A percentile compares a stretch with the other conserved stretches of the same genome.
These are phyloP conservation scores for Hirsutella rhossiliensis DNA, from an alignment of 2,329 filamentous ascomycete species.

Conservation along the genomic window DNA sequence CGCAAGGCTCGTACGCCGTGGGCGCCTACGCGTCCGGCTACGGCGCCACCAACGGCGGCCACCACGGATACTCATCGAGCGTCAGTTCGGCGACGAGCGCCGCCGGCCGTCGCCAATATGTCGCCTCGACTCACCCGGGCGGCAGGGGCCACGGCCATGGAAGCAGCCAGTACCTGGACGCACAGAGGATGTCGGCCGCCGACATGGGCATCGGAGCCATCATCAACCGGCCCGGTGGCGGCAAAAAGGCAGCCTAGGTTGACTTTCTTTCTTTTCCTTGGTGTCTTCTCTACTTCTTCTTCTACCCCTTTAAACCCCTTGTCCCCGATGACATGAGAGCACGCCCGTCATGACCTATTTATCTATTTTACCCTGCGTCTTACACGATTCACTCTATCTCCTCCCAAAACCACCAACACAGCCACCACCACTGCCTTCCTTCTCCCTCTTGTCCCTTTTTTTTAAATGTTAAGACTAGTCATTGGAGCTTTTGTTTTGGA, in stretches of 20 bases:
- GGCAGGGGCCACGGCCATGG: constrained; percentile 12
- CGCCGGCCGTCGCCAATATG: constrained; percentile 18
- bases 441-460: no score
- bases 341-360: not conserved
- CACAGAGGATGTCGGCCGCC: constrained; percentile 38
- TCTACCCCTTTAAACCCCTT: not conserved
- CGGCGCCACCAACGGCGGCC: constrained; percentile 3
- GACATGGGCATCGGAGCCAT: constrained; percentile 51
- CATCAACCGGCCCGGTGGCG: constrained; percentile 36
- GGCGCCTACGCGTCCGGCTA: not conserved
- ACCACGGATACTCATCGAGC: constrained; percentile 39
- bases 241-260: constrained; percentile 7
- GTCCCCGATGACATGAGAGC: not conserved
- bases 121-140: constrained; percentile 2
- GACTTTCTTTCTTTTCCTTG: not conserved
- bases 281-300: not conserved
- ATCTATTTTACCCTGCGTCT: no score
- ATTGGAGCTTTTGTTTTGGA: no score
- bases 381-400: no score
- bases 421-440: no score
- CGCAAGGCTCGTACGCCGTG: constrained; percentile 9
- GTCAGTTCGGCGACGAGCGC: constrained; percentile 34
- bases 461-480: no score
- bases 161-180: constrained; percentile 34
- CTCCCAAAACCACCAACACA: no score